These are phyloP conservation scores for Acarospora socialis DNA, from an alignment of 2,329 filamentous ascomycete species.

Conservation along the genomic window DNA sequence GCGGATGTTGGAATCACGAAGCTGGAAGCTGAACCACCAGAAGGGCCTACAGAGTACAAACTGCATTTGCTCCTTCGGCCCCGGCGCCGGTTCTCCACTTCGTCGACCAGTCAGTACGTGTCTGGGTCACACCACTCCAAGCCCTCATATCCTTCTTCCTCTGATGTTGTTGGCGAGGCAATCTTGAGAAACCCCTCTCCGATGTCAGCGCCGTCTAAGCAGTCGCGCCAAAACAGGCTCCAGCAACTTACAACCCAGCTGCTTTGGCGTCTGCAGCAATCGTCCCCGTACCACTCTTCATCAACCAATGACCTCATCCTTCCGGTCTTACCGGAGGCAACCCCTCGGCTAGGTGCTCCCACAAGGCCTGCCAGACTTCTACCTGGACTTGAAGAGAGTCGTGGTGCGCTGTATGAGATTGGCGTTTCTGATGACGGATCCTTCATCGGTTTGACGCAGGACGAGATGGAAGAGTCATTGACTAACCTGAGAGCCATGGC, in stretches of 20 bases:
- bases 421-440: conserved; percentile 90
- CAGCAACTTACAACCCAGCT: conserved; percentile 90
- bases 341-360: conserved; percentile 44
- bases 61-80: conserved; percentile 74
- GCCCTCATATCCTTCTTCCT: conserved; percentile 13
- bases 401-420: conserved; percentile 89
- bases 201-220: conserved; percentile 38
- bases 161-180: not conserved
- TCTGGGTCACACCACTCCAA: conserved; percentile 17
- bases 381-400: conserved; percentile 78
- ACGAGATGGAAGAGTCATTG: conserved; percentile 87
- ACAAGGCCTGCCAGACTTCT: conserved; percentile 40
- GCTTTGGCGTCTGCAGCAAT: conserved; percentile 88
- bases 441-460: conserved; percentile 71
- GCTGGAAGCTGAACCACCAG: conserved; percentile 79
- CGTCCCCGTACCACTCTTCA: conserved; percentile 76
- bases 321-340: conserved; percentile 55
- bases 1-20: conserved; percentile 54
- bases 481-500: conserved; percentile 80
- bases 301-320: conserved; percentile 61
- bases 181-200: conserved; percentile 12
- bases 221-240: conserved; percentile 67
- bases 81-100: conserved; percentile 56
- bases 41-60: conserved; percentile 94
- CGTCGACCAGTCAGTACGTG: conserved; percentile 48